Percentiles rank a stretch among this genome's conserved stretches.
phyloP scores from a whole-genome alignment of 2,329 filamentous ascomycete species.

The Leptographium radiaticola region DNA sequence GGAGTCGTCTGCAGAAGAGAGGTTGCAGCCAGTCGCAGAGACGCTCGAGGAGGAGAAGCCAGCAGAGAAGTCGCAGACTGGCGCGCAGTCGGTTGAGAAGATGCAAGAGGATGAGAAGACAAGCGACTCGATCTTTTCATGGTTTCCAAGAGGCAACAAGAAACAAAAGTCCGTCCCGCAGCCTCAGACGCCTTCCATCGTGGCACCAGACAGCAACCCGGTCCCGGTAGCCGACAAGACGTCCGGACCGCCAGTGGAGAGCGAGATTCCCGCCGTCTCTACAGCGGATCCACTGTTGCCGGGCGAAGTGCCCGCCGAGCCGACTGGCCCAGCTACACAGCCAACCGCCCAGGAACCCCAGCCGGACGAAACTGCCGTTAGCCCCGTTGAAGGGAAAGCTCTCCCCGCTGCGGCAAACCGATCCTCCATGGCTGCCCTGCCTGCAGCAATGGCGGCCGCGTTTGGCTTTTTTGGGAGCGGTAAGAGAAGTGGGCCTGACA shows the following conservation, averaged over 20 bases:
- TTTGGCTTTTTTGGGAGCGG: background rate
- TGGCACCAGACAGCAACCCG: background rate
- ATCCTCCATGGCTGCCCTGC: background rate
- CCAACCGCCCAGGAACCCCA: background rate
- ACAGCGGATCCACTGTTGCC: background rate
- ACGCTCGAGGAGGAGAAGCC: background rate
- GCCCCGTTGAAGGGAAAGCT: background rate
- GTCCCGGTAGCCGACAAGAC: background rate
- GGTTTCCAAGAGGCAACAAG: background rate
- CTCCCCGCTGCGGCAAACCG: background rate
- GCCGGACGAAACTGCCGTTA: background rate
- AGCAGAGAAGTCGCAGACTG: background rate
- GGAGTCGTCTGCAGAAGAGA: background rate
- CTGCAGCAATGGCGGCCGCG: background rate
- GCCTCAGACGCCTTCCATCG: background rate
- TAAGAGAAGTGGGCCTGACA: background rate
- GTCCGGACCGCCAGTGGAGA: background rate
- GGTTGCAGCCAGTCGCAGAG: background rate
- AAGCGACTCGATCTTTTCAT: background rate
- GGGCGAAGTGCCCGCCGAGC: background rate
- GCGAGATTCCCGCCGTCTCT: background rate
- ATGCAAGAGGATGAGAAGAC: background rate
- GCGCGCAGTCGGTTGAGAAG: background rate
- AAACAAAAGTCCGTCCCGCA: background rate
- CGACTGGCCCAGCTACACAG: background rate